Percentiles rank a stretch among this genome's conserved stretches.
Conservation (phyloP, 2,329 filamentous ascomycete species). For the Metarhizium anisopliae region DNA sequence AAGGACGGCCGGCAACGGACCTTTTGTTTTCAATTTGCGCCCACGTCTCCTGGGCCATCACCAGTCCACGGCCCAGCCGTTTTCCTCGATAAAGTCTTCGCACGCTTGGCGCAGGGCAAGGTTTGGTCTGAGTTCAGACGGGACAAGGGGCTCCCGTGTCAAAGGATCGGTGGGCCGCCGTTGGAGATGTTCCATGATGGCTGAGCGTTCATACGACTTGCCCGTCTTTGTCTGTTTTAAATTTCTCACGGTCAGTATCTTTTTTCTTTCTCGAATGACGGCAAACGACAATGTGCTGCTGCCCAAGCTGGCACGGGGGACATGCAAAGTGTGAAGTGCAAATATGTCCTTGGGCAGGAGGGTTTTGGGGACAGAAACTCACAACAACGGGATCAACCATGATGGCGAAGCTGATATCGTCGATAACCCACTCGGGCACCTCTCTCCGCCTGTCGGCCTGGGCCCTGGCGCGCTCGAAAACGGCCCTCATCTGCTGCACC, state of each 20-base stretch:
- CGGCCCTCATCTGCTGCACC: slow-evolving; percentile 30
- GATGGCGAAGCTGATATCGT: slow-evolving; percentile 66
- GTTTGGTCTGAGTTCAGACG: slow-evolving; percentile 70
- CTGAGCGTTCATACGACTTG: slow-evolving; percentile 80
- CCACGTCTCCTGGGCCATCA: slow-evolving; percentile 23
- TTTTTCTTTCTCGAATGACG: not conserved
- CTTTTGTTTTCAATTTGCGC: not conserved
- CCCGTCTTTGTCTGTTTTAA: slow-evolving; percentile 63
- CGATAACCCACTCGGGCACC: slow-evolving; percentile 68
- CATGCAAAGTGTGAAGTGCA: not conserved
- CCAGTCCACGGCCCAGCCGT: slow-evolving; percentile 92
- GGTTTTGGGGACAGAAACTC: slow-evolving; percentile 14
- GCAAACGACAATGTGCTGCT: not conserved
- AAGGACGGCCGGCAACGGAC: not conserved
- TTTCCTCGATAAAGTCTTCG: slow-evolving; percentile 74
- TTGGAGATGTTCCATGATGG: slow-evolving; percentile 78
- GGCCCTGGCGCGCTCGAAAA: slow-evolving; percentile 44
- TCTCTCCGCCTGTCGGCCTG: slow-evolving; percentile 39
- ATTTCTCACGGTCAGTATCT: not conserved
- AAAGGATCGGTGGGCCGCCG: slow-evolving; percentile 70
- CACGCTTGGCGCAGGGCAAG: slow-evolving; percentile 73
- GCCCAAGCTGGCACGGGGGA: not conserved
- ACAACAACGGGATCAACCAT: slow-evolving; percentile 63
- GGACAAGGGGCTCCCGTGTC: slow-evolving; percentile 64
- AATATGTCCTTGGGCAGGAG: not conserved